Evolutionary conservation across 2,329 filamentous ascomycete genomes (phyloP).

Genomic region (Colletotrichum cuscutae): DNA sequence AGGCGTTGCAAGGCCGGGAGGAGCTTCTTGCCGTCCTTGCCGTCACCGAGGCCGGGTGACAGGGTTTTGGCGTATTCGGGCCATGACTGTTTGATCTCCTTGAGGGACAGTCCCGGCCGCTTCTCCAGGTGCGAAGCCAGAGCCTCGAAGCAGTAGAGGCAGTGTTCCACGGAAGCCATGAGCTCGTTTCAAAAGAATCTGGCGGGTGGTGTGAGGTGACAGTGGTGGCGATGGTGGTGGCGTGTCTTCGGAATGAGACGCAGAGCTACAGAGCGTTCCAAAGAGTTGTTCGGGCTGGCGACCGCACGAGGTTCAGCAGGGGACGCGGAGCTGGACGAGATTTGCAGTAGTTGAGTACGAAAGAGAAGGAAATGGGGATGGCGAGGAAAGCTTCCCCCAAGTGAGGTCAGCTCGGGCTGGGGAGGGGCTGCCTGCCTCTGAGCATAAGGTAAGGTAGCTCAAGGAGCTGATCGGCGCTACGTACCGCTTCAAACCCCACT

Average conservation of each 20-base stretch:
- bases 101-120: slow-evolving; percentile 73
- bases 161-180: slow-evolving; percentile 90
- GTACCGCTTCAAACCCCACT: slow-evolving; percentile 19
- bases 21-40: slow-evolving; percentile 46
- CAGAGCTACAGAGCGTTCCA: slow-evolving; percentile 25
- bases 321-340: background rate
- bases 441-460: background rate
- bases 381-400: background rate
- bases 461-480: background rate
- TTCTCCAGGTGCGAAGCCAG: slow-evolving; percentile 80
- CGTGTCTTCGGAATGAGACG: slow-evolving; percentile 2
- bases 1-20: slow-evolving; percentile 56
- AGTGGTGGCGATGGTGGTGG: background rate
- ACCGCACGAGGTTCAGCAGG: slow-evolving; percentile 8
- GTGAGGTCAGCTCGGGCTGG: slow-evolving; percentile 1
- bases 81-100: slow-evolving; percentile 76
- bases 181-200: slow-evolving; percentile 23
- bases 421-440: background rate
- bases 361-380: background rate
- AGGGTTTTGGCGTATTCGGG: slow-evolving; percentile 49
- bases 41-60: slow-evolving; percentile 28
- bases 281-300: background rate
- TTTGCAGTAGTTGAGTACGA: background rate
- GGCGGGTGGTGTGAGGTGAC: background rate
- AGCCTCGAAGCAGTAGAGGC: slow-evolving; percentile 91